A percentile compares a stretch with the other conserved stretches of the same genome.
Evolutionary conservation across 345 rosid genomes (phyloP).

Genomic region (Populus simonii): DNA sequence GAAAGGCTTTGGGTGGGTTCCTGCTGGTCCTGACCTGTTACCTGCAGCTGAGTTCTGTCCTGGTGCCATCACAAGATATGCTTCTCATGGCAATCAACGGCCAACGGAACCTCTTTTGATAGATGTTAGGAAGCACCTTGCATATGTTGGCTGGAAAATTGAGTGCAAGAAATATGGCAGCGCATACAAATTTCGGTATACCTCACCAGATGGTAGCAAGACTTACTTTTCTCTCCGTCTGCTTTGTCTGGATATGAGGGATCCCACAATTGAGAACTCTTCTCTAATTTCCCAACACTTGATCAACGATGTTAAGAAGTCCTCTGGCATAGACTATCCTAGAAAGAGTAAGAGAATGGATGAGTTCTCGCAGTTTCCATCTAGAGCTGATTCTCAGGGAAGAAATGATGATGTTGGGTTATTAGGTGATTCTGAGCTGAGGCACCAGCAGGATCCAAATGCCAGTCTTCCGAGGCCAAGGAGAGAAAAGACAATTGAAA

Average conservation of each 20-base stretch:
- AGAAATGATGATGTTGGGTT: too few relatives aligned
- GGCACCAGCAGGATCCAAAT: not conserved
- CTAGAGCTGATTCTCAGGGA: too few relatives aligned
- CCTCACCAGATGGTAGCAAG: not conserved
- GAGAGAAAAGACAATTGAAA: not conserved
- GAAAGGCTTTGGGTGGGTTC: slow-evolving; percentile 1
- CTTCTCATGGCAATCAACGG: not conserved
- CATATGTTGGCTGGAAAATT: slow-evolving; percentile 18
- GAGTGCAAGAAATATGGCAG: not conserved
- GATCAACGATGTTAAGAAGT: too few relatives aligned
- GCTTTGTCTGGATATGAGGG: slow-evolving; percentile 9
- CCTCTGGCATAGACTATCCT: not conserved
- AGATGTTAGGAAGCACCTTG: slow-evolving; percentile 14
- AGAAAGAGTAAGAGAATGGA: not conserved
- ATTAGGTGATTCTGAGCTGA: not conserved
- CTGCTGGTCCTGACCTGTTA: slow-evolving; percentile 1
- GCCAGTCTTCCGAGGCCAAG: not conserved
- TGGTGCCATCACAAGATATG: not conserved
- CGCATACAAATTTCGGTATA: slow-evolving; percentile 8
- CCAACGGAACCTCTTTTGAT: slow-evolving; percentile 7
- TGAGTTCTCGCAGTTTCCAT: too few relatives aligned
- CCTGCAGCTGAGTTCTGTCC: slow-evolving; percentile 8
- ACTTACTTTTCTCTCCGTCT: slow-evolving; percentile 11
- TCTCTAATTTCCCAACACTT: too few relatives aligned
- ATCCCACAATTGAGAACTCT: not conserved